phyloP scores from a whole-genome alignment of 78 protist genomes.

The Blattamonas nauphoetae region DNA sequence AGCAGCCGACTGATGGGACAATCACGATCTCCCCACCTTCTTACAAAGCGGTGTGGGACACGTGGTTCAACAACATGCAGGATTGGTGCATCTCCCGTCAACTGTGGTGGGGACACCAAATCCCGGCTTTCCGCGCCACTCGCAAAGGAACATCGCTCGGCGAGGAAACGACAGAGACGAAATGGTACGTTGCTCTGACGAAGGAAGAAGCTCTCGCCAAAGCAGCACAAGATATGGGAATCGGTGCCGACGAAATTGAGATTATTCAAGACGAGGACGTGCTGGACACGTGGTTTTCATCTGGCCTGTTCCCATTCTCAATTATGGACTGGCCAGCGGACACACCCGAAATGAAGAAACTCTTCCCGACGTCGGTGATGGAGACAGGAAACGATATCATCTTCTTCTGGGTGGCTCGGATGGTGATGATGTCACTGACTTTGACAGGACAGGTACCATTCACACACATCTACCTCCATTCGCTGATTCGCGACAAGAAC shows the following conservation, averaged over 20 bases:
- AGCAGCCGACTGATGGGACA: conserved; percentile 11
- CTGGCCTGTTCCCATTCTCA: conserved; percentile 96
- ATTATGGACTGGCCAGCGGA: conserved; percentile 90
- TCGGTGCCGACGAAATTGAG: neutral
- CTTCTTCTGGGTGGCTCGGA: conserved; percentile 99
- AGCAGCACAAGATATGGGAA: neutral
- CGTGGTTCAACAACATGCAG: conserved; percentile 57
- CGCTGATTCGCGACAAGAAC: conserved; percentile 83
- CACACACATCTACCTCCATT: conserved; percentile 71
- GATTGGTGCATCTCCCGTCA: conserved; percentile 95
- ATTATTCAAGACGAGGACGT: conserved; percentile 92
- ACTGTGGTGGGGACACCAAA: conserved; percentile 99
- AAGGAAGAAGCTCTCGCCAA: conserved; percentile 27
- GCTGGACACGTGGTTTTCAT: conserved; percentile 99
- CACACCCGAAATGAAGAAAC: conserved; percentile 44
- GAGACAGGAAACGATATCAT: conserved; percentile 99
- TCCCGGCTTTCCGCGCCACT: conserved; percentile 81
- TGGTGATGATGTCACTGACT: conserved; percentile 90
- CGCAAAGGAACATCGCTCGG: neutral
- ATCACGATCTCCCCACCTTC: neutral
- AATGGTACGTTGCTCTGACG: conserved; percentile 28
- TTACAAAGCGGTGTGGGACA: neutral
- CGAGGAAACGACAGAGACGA: neutral
- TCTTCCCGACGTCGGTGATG: conserved; percentile 81
- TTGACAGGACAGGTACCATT: conserved; percentile 83